Evolutionary conservation across 192 early-diverging fungal species (phyloP).

Genomic region (Coemansia sp.): DNA sequence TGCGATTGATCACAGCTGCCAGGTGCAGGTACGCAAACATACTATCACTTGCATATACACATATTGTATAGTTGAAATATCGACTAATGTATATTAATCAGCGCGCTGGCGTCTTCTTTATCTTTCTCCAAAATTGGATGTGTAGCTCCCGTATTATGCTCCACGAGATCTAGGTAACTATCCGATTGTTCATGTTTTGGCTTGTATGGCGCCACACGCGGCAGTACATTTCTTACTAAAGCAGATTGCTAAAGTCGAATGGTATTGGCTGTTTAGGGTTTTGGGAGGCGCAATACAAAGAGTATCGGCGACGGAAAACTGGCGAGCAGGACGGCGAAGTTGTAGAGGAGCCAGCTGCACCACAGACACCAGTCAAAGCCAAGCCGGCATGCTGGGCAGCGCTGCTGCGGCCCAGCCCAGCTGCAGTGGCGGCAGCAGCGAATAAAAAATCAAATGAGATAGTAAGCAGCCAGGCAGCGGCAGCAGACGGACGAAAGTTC

Average conservation of each 20-base stretch:
- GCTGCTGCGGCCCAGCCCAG: slow-evolving; percentile 18
- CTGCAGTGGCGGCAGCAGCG: not conserved
- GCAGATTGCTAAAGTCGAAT: not conserved
- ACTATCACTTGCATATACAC: not conserved
- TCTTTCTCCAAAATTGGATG: not conserved
- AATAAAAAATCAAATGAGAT: not conserved
- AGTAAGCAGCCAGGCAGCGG: not conserved
- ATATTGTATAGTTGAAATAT: not conserved
- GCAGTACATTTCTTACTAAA: not conserved
- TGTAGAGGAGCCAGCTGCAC: not conserved
- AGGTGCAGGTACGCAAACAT: not conserved
- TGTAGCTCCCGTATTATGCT: slow-evolving; percentile 29
- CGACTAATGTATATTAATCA: not conserved
- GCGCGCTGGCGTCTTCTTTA: not conserved
- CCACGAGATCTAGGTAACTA: slow-evolving; percentile 40
- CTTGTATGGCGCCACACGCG: not conserved
- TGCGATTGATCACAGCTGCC: not conserved
- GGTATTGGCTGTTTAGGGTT: slow-evolving; percentile 12
- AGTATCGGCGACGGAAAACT: slow-evolving; percentile 28
- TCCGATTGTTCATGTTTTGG: slow-evolving; percentile 4
- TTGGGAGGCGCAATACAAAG: slow-evolving; percentile 20
- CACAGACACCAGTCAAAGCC: slow-evolving; percentile 15
- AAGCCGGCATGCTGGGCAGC: slow-evolving; percentile 46
- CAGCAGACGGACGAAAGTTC: slow-evolving; percentile 9
- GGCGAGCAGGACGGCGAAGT: not conserved